A percentile compares a stretch with the other conserved stretches of the same genome.
Evolutionary conservation across 2,329 filamentous ascomycete genomes (phyloP).

Genomic region (Aplosporella prunicola): DNA sequence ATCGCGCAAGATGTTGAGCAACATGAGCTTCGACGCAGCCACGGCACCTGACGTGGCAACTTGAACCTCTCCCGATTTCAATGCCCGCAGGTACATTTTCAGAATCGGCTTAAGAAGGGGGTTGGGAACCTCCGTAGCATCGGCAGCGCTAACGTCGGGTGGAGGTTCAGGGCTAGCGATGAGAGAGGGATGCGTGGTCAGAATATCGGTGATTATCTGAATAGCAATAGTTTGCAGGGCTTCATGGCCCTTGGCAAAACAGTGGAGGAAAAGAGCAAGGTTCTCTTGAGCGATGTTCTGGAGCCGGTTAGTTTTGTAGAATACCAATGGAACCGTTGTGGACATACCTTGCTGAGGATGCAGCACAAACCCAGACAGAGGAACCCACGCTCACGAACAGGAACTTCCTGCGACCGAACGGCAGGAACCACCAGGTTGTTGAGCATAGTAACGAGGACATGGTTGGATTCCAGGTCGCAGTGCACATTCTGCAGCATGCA

Average conservation of each 20-base stretch:
- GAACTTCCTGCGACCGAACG: conserved; percentile 84
- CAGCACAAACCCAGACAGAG: conserved; percentile 86
- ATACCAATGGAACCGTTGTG: background rate
- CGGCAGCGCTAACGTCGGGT: conserved; percentile 14
- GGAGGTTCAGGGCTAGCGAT: conserved; percentile 50
- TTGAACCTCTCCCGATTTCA: conserved; percentile 47
- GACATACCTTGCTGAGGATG: conserved; percentile 65
- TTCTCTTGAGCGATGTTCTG: conserved; percentile 84
- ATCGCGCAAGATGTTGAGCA: conserved; percentile 59
- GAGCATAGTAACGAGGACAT: conserved; percentile 90
- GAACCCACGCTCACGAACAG: conserved; percentile 82
- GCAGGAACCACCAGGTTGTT: conserved; percentile 96
- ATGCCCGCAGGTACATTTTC: conserved; percentile 76
- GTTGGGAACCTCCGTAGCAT: conserved; percentile 30
- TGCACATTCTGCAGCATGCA: conserved; percentile 94
- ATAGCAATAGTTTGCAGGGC: conserved; percentile 81
- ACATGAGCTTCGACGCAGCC: conserved; percentile 75
- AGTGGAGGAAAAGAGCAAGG: conserved; percentile 85
- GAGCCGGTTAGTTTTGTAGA: conserved; percentile 9
- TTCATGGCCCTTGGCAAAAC: conserved; percentile 87
- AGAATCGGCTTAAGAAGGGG: conserved; percentile 53
- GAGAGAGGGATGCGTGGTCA: conserved; percentile 78
- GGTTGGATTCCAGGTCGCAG: conserved; percentile 78
- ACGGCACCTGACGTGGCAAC: conserved; percentile 75
- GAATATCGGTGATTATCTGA: conserved; percentile 86